Percentiles rank a stretch among this genome's conserved stretches.
Conservation (phyloP, 495 filamentous ascomycete genomes). For the Parachaetomium inaequale region DNA sequence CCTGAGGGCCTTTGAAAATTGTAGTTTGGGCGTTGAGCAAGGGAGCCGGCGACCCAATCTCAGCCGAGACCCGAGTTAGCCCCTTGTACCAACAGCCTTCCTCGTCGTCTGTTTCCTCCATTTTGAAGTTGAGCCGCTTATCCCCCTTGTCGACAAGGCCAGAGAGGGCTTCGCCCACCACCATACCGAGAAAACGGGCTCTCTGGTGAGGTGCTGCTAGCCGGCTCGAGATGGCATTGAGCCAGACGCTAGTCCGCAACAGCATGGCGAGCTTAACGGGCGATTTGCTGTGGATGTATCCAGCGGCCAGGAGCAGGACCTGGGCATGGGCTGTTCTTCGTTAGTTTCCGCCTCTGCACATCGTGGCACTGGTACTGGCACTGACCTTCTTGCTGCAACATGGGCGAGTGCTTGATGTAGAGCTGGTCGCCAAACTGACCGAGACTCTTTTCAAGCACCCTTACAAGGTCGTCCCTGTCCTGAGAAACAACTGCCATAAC, state of each 20-base stretch:
- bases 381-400: conserved; percentile 80
- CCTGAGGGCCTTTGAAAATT: background rate
- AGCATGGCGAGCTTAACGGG: conserved; percentile 58
- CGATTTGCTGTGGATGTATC: conserved; percentile 63
- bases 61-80: conserved; percentile 61
- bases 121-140: conserved; percentile 74
- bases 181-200: conserved; percentile 84
- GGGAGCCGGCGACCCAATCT: conserved; percentile 55
- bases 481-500: conserved; percentile 58
- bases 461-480: conserved; percentile 51
- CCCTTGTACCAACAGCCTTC: conserved; percentile 77
- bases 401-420: conserved; percentile 78
- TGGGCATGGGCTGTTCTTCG: conserved; percentile 63
- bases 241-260: conserved; percentile 65
- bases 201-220: conserved; percentile 70
- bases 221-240: conserved; percentile 80
- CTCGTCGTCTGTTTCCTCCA: conserved; percentile 67
- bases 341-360: conserved; percentile 28
- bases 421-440: conserved; percentile 77
- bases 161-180: conserved; percentile 78
- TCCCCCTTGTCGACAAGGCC: conserved; percentile 70
- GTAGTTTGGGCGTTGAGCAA: conserved; percentile 31
- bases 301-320: conserved; percentile 70
- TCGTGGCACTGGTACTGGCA: conserved; percentile 12
- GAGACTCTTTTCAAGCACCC: conserved; percentile 63